Base-by-base conservation (phyloP, 2,329 filamentous ascomycete genomes). In the Aspergillus sp. region DNA sequence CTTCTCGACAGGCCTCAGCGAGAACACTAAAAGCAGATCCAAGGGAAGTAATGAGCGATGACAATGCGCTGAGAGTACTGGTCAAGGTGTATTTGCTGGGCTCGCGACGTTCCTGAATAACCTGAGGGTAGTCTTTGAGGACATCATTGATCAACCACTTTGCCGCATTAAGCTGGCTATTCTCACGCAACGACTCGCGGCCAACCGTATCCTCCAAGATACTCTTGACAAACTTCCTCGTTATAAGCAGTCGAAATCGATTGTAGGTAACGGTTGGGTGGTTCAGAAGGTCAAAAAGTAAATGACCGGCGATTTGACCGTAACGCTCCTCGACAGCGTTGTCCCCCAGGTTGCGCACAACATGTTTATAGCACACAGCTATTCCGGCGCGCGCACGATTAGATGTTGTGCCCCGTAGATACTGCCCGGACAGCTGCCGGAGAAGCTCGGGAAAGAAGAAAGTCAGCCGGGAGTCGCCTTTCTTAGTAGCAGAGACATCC, bases 81-180 rank as follows among this genome's bases (percentile, higher is more conserved):
- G 86, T 81, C 24, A 98, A 64, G 1, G 80, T 80, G 49, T 93
- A 79, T 58, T 98, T 98, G 29, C 78, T 80, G 5, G 91, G 91
- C 55, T 96, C 89, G 1, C 82, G 76, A 25, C 83, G 76, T 56
- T 96, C 89, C 47, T 88, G 84, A 29, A 94, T 64, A 4, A 81
- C 80, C 55, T 93, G 86, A 0, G 91, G 89, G 46, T 94, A 96
- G 55, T 96, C 91, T 55, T 93, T 96, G 30, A 98, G 69, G 28
- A 95, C 71, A 36, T 86, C 80, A 54, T 93, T 94, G 51, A 95
- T 76, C 33, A 98, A 63, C 40, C 77, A 75, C 48, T 79, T 85
- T 5, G 86, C 84, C 16, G 85, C 86, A 45, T 81, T 78, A 37
- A 89, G 69, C 52, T 95, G 89, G 5, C 86, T 88, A 10, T 83